Conservation (phyloP, 2,329 filamentous ascomycete genomes). For the Arthroderma sp. region DNA sequence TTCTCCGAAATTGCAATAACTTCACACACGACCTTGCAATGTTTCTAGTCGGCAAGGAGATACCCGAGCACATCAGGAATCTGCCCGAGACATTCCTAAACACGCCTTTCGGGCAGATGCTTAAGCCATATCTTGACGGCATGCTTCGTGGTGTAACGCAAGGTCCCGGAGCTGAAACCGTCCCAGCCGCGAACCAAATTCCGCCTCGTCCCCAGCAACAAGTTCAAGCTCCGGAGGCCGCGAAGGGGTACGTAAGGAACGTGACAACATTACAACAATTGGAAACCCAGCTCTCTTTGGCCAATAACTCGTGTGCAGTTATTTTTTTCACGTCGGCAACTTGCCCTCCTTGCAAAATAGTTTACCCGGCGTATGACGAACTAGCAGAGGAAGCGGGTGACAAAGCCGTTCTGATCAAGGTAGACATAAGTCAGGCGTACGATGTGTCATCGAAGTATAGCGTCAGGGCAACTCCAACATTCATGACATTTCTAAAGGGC, state of each 20-base stretch:
- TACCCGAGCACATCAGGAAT: slow-evolving; percentile 72
- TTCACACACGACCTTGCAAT: slow-evolving; percentile 87
- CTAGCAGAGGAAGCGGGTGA: slow-evolving; percentile 59
- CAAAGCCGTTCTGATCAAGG: slow-evolving; percentile 63
- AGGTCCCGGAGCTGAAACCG: slow-evolving; percentile 30
- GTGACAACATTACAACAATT: slow-evolving; percentile 48
- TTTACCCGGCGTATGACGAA: slow-evolving; percentile 71
- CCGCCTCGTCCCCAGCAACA: slow-evolving; percentile 10
- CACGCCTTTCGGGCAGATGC: slow-evolving; percentile 77
- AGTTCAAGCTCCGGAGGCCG: slow-evolving; percentile 9
- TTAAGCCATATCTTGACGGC: slow-evolving; percentile 60
- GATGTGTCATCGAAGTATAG: slow-evolving; percentile 52
- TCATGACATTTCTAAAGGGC: slow-evolving; percentile 70
- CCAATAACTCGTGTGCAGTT: slow-evolving; percentile 56
- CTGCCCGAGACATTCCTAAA: slow-evolving; percentile 75
- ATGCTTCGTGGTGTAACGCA: slow-evolving; percentile 51
- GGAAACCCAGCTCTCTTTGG: slow-evolving; percentile 45
- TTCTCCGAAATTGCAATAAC: slow-evolving; percentile 91
- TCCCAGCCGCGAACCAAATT: slow-evolving; percentile 8
- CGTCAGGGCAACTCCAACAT: slow-evolving; percentile 71
- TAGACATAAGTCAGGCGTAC: slow-evolving; percentile 58
- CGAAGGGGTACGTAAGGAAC: slow-evolving; percentile 43
- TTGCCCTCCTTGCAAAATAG: slow-evolving; percentile 68
- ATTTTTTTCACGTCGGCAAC: slow-evolving; percentile 88
- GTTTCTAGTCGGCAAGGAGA: slow-evolving; percentile 77